phyloP scores from a whole-genome alignment of 2,329 filamentous ascomycete genomes.

The Phialophora macrospora region DNA sequence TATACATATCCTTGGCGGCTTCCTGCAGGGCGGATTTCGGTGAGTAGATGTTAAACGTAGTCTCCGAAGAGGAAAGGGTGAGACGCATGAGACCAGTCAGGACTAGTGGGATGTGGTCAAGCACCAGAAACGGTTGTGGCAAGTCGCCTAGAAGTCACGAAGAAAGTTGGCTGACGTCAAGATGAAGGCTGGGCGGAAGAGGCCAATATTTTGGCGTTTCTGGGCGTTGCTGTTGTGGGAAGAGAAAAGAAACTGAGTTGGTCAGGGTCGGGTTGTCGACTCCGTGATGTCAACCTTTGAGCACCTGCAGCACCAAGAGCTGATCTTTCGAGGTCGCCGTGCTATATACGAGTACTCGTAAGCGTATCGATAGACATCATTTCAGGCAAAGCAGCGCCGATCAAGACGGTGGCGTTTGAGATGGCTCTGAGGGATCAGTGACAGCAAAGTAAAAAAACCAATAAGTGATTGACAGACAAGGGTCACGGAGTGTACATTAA shows the following conservation, averaged over 20 bases:
- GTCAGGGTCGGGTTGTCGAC: background rate
- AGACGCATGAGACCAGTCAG: background rate
- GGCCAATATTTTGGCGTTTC: background rate
- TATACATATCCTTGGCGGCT: background rate
- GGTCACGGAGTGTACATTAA: background rate
- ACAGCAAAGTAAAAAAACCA: background rate
- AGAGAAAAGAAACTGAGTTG: background rate
- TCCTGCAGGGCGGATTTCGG: background rate
- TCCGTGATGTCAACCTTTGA: background rate
- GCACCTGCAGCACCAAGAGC: background rate
- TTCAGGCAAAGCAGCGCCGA: background rate
- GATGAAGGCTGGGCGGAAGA: background rate
- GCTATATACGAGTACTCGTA: too few relatives aligned
- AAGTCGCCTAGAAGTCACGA: background rate
- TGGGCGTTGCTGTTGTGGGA: background rate
- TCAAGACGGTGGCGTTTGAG: background rate
- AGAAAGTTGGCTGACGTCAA: background rate
- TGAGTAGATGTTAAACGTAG: background rate
- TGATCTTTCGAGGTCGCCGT: too few relatives aligned
- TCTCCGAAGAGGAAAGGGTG: background rate
- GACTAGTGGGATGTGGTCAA: background rate
- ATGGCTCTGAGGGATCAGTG: background rate
- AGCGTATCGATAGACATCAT: too few relatives aligned
- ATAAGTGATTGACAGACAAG: background rate
- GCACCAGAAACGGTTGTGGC: background rate